A percentile compares a stretch with the other conserved stretches of the same genome.
Evolutionary conservation across 1,284 basidiomycete genomes (phyloP).

Genomic region (Trichosporon sp.): DNA sequence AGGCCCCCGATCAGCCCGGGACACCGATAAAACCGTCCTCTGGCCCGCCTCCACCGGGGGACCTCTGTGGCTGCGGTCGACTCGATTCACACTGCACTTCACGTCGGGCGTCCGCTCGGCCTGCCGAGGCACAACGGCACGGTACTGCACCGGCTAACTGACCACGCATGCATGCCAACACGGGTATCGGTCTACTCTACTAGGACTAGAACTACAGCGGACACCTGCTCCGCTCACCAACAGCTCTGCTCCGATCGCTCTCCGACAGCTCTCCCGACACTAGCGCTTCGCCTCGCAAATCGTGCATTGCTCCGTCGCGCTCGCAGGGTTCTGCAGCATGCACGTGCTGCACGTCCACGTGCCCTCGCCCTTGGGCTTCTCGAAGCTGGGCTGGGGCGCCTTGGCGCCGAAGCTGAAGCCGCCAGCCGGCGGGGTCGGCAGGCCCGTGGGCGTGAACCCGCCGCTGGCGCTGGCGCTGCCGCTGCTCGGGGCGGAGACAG

Average conservation of each 20-base stretch:
- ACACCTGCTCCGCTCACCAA: neutral
- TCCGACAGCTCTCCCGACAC: neutral
- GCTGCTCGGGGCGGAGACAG: slow-evolving; percentile 4
- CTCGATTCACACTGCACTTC: neutral
- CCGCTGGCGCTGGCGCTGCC: neutral
- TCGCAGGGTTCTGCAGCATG: slow-evolving; percentile 53
- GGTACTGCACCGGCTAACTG: too few species aligned
- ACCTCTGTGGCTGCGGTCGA: neutral
- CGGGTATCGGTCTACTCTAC: neutral
- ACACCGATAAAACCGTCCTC: neutral
- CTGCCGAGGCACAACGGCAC: too few species aligned
- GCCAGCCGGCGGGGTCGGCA: slow-evolving; percentile 7
- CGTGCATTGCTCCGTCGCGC: slow-evolving; percentile 54
- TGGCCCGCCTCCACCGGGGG: neutral
- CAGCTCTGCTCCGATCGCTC: neutral
- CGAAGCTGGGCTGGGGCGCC: neutral
- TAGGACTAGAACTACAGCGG: neutral
- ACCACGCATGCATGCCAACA: neutral
- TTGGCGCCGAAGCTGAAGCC: slow-evolving; percentile 15
- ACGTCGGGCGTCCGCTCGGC: too few species aligned
- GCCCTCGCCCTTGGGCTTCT: slow-evolving; percentile 13
- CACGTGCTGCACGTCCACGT: slow-evolving; percentile 55
- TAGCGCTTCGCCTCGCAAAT: slow-evolving; percentile 52
- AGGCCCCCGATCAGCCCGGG: neutral
- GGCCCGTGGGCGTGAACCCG: slow-evolving; percentile 6